Base-by-base conservation (phyloP, 192 early-diverging fungal genomes). In the Cladochytrium replicatum region DNA sequence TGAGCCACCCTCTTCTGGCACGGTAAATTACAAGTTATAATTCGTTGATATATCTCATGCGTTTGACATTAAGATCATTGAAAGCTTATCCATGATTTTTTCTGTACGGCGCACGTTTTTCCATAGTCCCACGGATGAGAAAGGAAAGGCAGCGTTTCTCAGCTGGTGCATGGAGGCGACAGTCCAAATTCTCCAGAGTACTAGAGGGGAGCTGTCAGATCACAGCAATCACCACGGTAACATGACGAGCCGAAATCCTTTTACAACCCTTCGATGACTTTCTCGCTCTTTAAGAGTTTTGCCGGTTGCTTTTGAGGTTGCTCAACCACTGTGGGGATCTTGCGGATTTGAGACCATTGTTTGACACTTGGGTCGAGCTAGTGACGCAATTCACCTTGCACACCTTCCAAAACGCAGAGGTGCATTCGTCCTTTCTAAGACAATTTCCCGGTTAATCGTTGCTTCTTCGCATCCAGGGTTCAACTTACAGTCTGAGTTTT, bases 81-180 rank as follows among this genome's bases (percentile, higher is more conserved):
- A 94, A 48, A 81, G 79, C 37, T 57, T 94, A 11, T 84, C 85
- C 11, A 71, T 85, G 51, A 52, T 90, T 2, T 80, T 87, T 0
- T 83, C 87, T 23, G 81, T 85, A 13, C 81, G 91, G 21, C 80
- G 89, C 24, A 88, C 90, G 3, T 74, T 94, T 24, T 94, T 89
- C 62, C n/a, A n/a, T n/a, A n/a, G n/a, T n/a, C n/a, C n/a, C n/a
- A 87, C 66, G 46, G 76, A 77, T 43, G 89, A 91, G 24, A 69
- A 79, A 3, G 70, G 78, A 43, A 81, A 88, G 11, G 48, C 69
- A 2, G 65, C 61, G 22, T 88, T 87, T 51, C 71, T 93, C 8
- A 66, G 74, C 26, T 65, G 67, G 42, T 75, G 88, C 43, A 74
- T 91, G 64, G 64, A 72, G 15, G 87, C 82, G 22, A 82, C 80